phyloP scores from a whole-genome alignment of 768 basidiomycete species.

The Ramaria rubella region DNA sequence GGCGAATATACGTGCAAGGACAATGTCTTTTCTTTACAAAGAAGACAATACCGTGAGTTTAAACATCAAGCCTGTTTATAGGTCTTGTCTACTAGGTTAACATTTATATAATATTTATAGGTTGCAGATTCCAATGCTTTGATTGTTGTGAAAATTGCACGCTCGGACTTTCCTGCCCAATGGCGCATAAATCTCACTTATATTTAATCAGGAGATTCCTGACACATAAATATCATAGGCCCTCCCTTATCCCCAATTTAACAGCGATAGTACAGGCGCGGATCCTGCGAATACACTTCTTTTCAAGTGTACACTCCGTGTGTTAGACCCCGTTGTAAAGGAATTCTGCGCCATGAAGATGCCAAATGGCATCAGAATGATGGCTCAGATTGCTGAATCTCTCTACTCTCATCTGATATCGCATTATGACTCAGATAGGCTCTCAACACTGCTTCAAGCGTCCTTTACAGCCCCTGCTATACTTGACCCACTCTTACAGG shows the following conservation, averaged over 20 bases:
- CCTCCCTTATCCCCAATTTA: constrained; percentile 48
- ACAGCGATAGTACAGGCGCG: constrained; percentile 46
- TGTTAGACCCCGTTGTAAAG: constrained; percentile 60
- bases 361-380: constrained; percentile 56
- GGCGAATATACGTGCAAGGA: constrained; percentile 54
- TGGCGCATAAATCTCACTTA: constrained; percentile 44
- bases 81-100: neutral
- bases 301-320: constrained; percentile 54
- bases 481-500: neutral
- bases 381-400: constrained; percentile 45
- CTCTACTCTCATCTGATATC: neutral
- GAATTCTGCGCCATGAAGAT: constrained; percentile 69
- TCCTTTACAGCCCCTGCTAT: neutral
- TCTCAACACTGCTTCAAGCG: constrained; percentile 6
- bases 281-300: constrained; percentile 41
- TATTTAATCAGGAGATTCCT: neutral
- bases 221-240: constrained; percentile 37
- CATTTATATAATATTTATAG: no score
- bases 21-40: constrained; percentile 66
- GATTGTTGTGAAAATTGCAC: constrained; percentile 69
- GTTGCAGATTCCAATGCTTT: constrained; percentile 74
- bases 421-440: constrained; percentile 1
- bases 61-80: neutral
- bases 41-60: constrained; percentile 61
- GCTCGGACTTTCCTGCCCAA: constrained; percentile 63